Evolutionary conservation across 495 filamentous ascomycete species (phyloP).

Genomic region (Penicillium paxilli): DNA sequence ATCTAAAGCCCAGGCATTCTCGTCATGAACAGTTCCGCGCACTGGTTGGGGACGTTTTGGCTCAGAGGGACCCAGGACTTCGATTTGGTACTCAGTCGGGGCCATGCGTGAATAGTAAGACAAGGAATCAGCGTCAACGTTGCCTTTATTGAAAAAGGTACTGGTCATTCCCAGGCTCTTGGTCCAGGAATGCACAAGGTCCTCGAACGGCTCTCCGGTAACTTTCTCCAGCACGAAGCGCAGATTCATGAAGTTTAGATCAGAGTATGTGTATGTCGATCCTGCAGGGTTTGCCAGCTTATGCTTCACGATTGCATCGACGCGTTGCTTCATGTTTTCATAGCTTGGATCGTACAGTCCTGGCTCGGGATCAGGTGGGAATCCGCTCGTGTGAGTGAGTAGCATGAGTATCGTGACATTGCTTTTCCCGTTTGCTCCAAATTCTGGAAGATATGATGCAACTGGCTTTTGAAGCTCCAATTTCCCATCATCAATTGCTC

Average conservation of each 20-base stretch:
- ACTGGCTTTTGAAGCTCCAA: slow-evolving; percentile 19
- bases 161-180: slow-evolving; percentile 22
- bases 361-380: slow-evolving; percentile 19
- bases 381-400: slow-evolving; percentile 29
- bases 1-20: slow-evolving; percentile 28
- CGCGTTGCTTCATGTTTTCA: slow-evolving; percentile 17
- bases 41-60: slow-evolving; percentile 30
- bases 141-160: slow-evolving; percentile 31
- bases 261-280: slow-evolving; percentile 26
- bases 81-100: slow-evolving; percentile 27
- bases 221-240: slow-evolving; percentile 25
- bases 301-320: slow-evolving; percentile 22
- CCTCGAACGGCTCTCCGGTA: slow-evolving; percentile 17
- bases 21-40: slow-evolving; percentile 30
- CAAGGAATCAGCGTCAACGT: slow-evolving; percentile 15
- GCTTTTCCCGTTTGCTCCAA: slow-evolving; percentile 25
- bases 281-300: slow-evolving; percentile 19
- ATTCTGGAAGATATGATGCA: slow-evolving; percentile 23
- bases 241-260: slow-evolving; percentile 30
- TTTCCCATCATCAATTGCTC: slow-evolving; percentile 21
- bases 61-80: slow-evolving; percentile 21
- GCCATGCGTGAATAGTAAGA: slow-evolving; percentile 24
- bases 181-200: slow-evolving; percentile 20
- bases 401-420: slow-evolving; percentile 27
- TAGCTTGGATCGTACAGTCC: slow-evolving; percentile 11